phyloP scores from a whole-genome alignment of 768 basidiomycete species.

The Leccinum sublutescens region DNA sequence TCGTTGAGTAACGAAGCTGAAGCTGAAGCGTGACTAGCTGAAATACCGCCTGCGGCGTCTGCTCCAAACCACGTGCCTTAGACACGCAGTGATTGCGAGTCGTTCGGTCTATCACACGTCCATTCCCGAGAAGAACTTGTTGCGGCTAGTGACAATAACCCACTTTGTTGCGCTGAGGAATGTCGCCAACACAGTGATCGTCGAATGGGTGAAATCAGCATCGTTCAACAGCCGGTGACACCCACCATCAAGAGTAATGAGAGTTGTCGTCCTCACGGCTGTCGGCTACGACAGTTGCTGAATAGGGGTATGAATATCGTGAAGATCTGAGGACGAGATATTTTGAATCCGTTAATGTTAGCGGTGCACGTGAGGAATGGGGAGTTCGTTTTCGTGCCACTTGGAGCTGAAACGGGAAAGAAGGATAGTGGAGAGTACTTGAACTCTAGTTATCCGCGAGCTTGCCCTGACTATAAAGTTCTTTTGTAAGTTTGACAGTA shows the following conservation, averaged over 20 bases:
- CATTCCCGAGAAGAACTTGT: background rate
- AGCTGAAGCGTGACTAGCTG: too few species aligned
- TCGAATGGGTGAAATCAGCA: background rate
- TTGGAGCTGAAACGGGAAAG: background rate
- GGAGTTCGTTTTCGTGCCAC: background rate
- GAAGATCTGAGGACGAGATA: background rate
- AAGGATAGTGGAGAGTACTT: background rate
- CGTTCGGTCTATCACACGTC: background rate
- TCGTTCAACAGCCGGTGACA: too few species aligned
- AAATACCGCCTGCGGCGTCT: too few species aligned
- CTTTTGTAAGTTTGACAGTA: background rate
- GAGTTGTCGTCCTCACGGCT: background rate
- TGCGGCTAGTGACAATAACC: background rate
- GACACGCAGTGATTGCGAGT: background rate
- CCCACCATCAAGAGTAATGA: background rate
- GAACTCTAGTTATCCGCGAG: background rate
- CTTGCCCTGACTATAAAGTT: background rate
- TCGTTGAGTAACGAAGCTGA: too few species aligned
- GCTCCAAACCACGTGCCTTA: background rate
- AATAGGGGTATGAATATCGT: background rate
- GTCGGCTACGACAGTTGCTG: background rate
- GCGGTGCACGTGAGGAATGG: background rate
- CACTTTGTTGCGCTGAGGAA: background rate
- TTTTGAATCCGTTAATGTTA: background rate
- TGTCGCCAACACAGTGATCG: background rate